Evolutionary conservation across 2,329 filamentous ascomycete species (phyloP).

Genomic region (Aspergillus fischeri): DNA sequence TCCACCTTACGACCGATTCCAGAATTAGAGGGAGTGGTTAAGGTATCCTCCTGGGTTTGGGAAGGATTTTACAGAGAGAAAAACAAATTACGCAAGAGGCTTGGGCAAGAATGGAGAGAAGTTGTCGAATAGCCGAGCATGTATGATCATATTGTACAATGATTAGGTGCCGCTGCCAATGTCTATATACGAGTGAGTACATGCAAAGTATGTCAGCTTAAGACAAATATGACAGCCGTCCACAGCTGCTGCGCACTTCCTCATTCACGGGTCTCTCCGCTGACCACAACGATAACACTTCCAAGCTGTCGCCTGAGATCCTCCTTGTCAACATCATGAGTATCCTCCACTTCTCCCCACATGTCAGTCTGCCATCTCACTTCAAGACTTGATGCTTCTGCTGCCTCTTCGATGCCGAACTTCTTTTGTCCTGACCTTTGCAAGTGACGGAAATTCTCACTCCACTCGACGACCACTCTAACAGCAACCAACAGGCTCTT

Average conservation of each 20-base stretch:
- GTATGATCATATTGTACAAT: neutral
- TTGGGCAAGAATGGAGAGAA: neutral
- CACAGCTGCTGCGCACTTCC: neutral
- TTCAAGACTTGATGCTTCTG: slow-evolving; percentile 73
- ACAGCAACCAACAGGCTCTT: slow-evolving; percentile 81
- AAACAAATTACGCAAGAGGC: neutral
- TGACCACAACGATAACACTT: slow-evolving; percentile 77
- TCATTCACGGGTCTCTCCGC: slow-evolving; percentile 45
- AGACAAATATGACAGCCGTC: neutral
- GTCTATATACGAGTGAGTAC: neutral
- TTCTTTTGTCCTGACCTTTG: slow-evolving; percentile 33
- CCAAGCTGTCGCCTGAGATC: slow-evolving; percentile 84
- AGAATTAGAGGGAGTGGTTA: neutral
- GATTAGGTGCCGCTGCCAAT: neutral
- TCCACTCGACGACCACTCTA: slow-evolving; percentile 82
- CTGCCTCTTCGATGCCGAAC: slow-evolving; percentile 82
- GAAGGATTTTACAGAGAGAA: neutral
- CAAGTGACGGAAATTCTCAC: slow-evolving; percentile 61
- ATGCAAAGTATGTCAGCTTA: neutral
- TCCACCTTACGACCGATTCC: neutral
- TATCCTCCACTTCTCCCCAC: slow-evolving; percentile 98
- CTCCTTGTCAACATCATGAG: slow-evolving; percentile 92
- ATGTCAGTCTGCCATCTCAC: slow-evolving; percentile 83
- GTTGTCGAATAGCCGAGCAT: neutral
- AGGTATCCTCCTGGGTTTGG: neutral